Conservation (phyloP, 176 grass and related monocot genomes). For the Elaeis guineensis region DNA sequence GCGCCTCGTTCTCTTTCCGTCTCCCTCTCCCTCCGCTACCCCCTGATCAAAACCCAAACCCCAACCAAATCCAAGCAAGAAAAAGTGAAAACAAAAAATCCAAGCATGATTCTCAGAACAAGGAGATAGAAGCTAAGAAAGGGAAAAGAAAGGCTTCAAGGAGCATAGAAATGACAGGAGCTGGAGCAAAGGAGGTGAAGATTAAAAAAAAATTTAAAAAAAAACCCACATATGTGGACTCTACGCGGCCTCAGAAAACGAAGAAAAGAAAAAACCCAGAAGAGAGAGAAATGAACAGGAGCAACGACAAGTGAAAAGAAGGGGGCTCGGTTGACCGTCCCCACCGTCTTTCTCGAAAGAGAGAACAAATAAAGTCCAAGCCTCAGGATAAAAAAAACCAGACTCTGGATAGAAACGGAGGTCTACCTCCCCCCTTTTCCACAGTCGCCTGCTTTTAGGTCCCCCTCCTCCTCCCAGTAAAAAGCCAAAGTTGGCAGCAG, state of each 20-base stretch:
- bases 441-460: too few relatives aligned
- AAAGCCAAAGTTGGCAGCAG: too few relatives aligned
- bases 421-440: too few relatives aligned
- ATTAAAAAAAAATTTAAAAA: slow-evolving; percentile 9
- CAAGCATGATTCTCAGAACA: not conserved
- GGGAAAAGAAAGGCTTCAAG: not conserved
- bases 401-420: too few relatives aligned
- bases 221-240: slow-evolving; percentile 36
- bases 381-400: too few relatives aligned
- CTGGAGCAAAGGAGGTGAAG: not conserved
- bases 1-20: slow-evolving; percentile 14
- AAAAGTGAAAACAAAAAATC: not conserved
- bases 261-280: too few relatives aligned
- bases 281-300: too few relatives aligned
- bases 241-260: slow-evolving; percentile 1
- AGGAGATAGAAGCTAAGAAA: not conserved
- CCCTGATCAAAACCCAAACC: slow-evolving; percentile 12
- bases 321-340: too few relatives aligned
- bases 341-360: too few relatives aligned
- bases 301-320: too few relatives aligned
- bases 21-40: not conserved
- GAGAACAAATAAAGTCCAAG: too few relatives aligned
- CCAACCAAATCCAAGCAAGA: not conserved
- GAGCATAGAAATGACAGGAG: not conserved
- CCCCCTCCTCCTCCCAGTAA: too few relatives aligned